These are phyloP conservation scores for Carex littledalei DNA, from an alignment of 176 grass and related monocot genomes.

Conservation along the genomic window DNA sequence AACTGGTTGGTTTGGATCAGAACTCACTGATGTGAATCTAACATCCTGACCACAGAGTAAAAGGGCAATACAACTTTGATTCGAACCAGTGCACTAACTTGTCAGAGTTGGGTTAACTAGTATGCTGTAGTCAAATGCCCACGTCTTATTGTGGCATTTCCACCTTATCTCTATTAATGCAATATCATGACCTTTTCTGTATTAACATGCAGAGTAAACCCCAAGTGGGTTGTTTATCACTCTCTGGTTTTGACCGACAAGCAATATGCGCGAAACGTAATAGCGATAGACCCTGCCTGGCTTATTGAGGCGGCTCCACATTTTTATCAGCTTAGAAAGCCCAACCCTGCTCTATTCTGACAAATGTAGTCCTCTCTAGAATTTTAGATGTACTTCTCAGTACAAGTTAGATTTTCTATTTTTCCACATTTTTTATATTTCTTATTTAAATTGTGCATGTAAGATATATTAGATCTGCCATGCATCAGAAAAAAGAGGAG, in stretches of 20 bases:
- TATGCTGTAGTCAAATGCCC: background rate
- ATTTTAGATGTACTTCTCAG: background rate
- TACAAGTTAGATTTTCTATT: background rate
- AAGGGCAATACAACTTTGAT: no score
- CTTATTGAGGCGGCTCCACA: constrained; percentile 91
- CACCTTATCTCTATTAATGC: no score
- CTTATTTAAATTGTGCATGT: background rate
- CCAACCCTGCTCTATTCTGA: constrained; percentile 64
- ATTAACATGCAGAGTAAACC: constrained; percentile 67
- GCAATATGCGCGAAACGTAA: constrained; percentile 92
- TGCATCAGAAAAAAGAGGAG: background rate
- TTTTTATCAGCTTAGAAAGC: constrained; percentile 71
- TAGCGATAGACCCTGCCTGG: constrained; percentile 90
- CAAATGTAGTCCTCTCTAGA: background rate
- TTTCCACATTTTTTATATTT: background rate
- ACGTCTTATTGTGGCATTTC: background rate
- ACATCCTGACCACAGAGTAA: background rate
- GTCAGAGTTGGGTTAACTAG: no score
- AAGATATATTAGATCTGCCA: background rate
- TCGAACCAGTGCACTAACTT: no score
- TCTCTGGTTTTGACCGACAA: constrained; percentile 91
- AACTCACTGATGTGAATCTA: background rate
- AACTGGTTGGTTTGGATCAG: background rate
- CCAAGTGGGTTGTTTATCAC: constrained; percentile 92
- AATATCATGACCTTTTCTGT: background rate